Conservation (phyloP, 495 filamentous ascomycete genomes). For the Penicillium lagena region DNA sequence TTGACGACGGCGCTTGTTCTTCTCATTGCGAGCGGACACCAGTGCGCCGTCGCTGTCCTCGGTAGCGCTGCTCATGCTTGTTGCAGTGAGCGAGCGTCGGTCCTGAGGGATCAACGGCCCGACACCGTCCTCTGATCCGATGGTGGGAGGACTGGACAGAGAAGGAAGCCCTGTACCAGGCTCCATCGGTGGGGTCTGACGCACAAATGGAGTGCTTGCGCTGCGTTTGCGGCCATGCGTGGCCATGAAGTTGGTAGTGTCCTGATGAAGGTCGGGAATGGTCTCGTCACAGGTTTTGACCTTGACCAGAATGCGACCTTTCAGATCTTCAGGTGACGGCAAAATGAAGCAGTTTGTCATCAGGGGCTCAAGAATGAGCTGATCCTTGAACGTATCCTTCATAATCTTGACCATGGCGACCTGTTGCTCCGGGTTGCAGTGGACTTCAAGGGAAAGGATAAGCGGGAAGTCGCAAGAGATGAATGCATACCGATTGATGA, state of each 20-base stretch:
- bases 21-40: constrained; percentile 36
- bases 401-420: constrained; percentile 86
- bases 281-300: constrained; percentile 64
- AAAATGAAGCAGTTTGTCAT: constrained; percentile 57
- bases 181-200: constrained; percentile 46
- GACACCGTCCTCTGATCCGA: constrained; percentile 33
- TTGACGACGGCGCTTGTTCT: constrained; percentile 47
- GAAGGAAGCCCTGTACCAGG: constrained; percentile 46
- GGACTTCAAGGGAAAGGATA: constrained; percentile 92
- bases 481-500: constrained; percentile 92
- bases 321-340: constrained; percentile 80
- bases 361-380: constrained; percentile 69
- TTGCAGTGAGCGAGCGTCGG: constrained; percentile 47
- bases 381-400: constrained; percentile 70
- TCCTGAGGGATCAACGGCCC: constrained; percentile 41
- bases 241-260: constrained; percentile 28
- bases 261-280: constrained; percentile 33
- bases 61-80: constrained; percentile 52
- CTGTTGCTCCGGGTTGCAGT: constrained; percentile 81
- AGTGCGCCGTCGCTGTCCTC: constrained; percentile 57
- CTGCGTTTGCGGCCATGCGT: constrained; percentile 68
- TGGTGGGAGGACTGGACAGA: constrained; percentile 51
- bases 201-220: constrained; percentile 67
- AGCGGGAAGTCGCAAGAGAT: constrained; percentile 73
- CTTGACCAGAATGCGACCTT: constrained; percentile 81